phyloP scores from a whole-genome alignment of 371 early-diverging fungal genomes.

The Zychaea mexicana region DNA sequence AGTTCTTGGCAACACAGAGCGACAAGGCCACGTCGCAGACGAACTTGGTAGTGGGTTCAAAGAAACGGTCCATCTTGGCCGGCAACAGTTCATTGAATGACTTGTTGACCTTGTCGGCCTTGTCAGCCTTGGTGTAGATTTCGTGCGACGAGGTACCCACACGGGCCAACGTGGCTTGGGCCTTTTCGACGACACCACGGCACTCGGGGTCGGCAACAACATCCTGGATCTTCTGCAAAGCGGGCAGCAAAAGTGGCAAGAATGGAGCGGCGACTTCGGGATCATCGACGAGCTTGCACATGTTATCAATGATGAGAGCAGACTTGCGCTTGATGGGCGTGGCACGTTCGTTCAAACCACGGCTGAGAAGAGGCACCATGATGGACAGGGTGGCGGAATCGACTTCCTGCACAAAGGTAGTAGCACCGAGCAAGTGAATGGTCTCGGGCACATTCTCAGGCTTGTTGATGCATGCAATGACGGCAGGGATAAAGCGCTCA shows the following conservation, averaged over 20 bases:
- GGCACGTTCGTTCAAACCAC: constrained; percentile 72
- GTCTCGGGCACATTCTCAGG: constrained; percentile 68
- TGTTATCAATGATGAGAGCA: constrained; percentile 83
- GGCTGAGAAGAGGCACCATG: constrained; percentile 76
- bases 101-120: constrained; percentile 44
- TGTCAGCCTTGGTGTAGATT: constrained; percentile 44
- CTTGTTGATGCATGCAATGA: constrained; percentile 64
- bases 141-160: constrained; percentile 35
- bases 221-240: constrained; percentile 75
- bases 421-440: constrained; percentile 67
- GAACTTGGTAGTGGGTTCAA: constrained; percentile 34
- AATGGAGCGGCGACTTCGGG: constrained; percentile 81
- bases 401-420: constrained; percentile 80
- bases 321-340: constrained; percentile 76
- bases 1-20: constrained; percentile 42
- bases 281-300: constrained; percentile 83
- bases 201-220: constrained; percentile 81
- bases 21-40: constrained; percentile 45
- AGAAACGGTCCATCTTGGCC: constrained; percentile 29
- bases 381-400: constrained; percentile 82
- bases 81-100: constrained; percentile 44
- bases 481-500: constrained; percentile 62
- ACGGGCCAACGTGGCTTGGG: constrained; percentile 42
- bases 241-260: constrained; percentile 79
- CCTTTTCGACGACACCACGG: constrained; percentile 63